Evolutionary conservation across 495 filamentous ascomycete species (phyloP), one percentile per base, ranked within the genome.

Genomic region (Patellaria atrata): DNA sequence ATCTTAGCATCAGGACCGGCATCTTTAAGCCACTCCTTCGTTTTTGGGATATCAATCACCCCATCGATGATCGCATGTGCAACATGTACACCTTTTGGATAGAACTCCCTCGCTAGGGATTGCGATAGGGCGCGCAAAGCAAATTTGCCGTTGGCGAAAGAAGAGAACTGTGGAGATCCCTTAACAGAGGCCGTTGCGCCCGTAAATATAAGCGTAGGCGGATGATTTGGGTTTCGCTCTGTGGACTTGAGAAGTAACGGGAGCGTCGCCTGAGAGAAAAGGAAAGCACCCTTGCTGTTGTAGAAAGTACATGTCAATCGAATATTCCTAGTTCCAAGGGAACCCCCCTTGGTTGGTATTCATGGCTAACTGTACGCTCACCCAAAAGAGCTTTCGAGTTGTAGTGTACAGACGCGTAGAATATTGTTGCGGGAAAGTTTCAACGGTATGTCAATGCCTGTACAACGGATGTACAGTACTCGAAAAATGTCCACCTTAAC

Each of bases 41-140:
- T 82, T 35, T 71, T 56, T 2, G 79, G 79, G 29, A 79, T 82
- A 58, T 92, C 82, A 60, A 94, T 94, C 11, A 86, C 70, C 2
- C 82, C 84, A 52, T 94, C 85, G 37, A 94, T 73, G 37, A 93
- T 73, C 4, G 75, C 71, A 58, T 94, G 86, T 5, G 75, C 68
- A 3, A 96, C 78, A 57, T 96, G 87, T 6, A 96, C 70, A 3
- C 87, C 86, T 52, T 84, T 67, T 0, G 87, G 86, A 0, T 79
- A 82, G 52, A 91, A 96, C 55, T 96, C 87, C 37, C 77, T 67
- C 0, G 84, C 85, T 19, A 96, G 64, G 21, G 67, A 73, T 60
- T 91, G 84, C 1, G 68, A 64, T 33, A 92, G 57, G 1, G 81
- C 86, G 18, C 87, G 69, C 24, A 77, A 56, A 2, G 82, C 85